phyloP scores from a whole-genome alignment of 805 yeast species.

The Barnettozyma vustinii region DNA sequence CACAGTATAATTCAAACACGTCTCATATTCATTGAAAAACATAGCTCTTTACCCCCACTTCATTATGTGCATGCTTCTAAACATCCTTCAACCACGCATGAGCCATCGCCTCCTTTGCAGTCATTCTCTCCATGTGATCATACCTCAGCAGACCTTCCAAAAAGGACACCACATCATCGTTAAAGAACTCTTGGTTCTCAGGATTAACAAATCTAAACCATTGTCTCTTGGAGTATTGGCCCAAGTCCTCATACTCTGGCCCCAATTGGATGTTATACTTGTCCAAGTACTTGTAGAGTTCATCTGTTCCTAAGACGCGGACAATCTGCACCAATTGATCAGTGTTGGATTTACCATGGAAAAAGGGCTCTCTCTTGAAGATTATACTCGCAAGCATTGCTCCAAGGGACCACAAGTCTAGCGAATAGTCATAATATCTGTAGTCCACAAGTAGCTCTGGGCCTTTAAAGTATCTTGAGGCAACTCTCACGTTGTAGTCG shows the following conservation, averaged over 20 bases:
- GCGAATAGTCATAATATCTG: constrained; percentile 80
- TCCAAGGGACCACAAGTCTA: constrained; percentile 89
- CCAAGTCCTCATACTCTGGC: constrained; percentile 75
- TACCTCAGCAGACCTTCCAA: constrained; percentile 69
- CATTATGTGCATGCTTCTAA: constrained; percentile 15
- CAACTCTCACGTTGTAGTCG: constrained; percentile 88
- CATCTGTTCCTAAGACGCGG: constrained; percentile 80
- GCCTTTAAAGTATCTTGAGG: constrained; percentile 87
- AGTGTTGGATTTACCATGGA: constrained; percentile 86
- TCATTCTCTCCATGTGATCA: constrained; percentile 83
- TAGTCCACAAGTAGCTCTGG: constrained; percentile 83
- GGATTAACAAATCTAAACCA: constrained; percentile 60
- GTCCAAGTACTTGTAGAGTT: constrained; percentile 55
- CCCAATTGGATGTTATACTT: constrained; percentile 69
- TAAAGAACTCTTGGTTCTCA: constrained; percentile 45
- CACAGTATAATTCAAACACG: neutral
- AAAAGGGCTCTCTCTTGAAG: constrained; percentile 85
- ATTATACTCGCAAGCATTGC: constrained; percentile 88
- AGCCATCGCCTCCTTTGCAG: constrained; percentile 83
- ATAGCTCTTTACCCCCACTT: neutral
- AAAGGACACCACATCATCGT: constrained; percentile 58
- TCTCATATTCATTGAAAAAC: neutral
- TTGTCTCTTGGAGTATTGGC: constrained; percentile 58
- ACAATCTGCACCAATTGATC: constrained; percentile 91
- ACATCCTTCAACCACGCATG: constrained; percentile 56